Evolutionary conservation across 1,284 basidiomycete genomes (phyloP), one percentile per base, ranked within the genome.

Genomic region (Apiotrichum akiyoshidainum): DNA sequence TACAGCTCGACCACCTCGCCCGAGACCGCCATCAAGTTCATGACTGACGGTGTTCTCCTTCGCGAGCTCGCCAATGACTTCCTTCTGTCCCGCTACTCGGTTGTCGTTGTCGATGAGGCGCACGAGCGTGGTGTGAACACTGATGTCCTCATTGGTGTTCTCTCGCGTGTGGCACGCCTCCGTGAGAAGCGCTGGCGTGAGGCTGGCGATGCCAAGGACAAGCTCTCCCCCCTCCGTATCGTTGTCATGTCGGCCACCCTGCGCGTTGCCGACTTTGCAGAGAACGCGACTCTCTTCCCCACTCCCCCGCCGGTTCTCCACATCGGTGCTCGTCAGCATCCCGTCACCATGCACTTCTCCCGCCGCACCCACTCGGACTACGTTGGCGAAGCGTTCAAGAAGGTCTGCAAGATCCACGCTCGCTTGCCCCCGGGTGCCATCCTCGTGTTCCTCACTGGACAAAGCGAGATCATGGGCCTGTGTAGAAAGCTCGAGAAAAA

Each of bases 231-330:
- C 12, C 79, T 99, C 9, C 86, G 96, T 13, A 82, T 99, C 45
- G 86, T 99, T 61, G 96, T 99, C 79, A 99, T 99, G 96, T 99
- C 95, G 44, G 96, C 96, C 1, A 99, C 96, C 0, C 84, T 99
- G 8, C 89, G 94, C 31, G 88, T 98, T 26, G 85, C 86, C 53
- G 96, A 99, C 77, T 99, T 99, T 70, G 87, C 89, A 1, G 85
- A 89, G 62, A 99, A 99, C 78, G 83, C 80, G 50, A 85, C 85
- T 0, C 81, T 99, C 3, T 99, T 99, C 78, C 65, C 86, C 0
- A 81, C 80, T 0, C 86, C 90, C 7, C 95, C 96, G 16, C 96
- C 96, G 0, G 84, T 98, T 52, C 88, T 99, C 74, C 88, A 86
- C 67, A 88, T 99, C 57, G 83, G 86, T 26, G 90, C 91, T 0